Percentiles rank a stretch among this genome's conserved stretches.
phyloP scores from a whole-genome alignment of 768 basidiomycete species.

The Mrakia frigida region DNA sequence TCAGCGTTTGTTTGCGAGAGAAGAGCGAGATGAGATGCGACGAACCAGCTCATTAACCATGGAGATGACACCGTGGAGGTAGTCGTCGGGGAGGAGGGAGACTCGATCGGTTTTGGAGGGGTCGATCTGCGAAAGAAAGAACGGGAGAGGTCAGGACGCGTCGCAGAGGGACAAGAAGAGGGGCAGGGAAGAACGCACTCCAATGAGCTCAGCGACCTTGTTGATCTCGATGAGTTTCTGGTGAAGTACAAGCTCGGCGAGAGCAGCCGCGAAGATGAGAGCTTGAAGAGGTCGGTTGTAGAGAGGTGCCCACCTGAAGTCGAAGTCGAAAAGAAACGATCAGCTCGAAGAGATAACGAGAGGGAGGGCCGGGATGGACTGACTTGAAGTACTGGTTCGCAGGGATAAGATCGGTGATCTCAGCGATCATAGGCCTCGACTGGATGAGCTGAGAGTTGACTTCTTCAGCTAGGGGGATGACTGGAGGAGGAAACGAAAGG shows the following conservation, averaged over 20 bases:
- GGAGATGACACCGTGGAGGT: constrained; percentile 47
- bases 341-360: background rate
- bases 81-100: constrained; percentile 47
- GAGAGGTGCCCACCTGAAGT: constrained; percentile 35
- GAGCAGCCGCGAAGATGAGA: constrained; percentile 41
- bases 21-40: background rate
- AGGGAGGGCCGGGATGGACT: constrained; percentile 8
- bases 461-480: constrained; percentile 18
- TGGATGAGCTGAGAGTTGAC: constrained; percentile 33
- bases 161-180: background rate
- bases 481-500: background rate
- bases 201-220: constrained; percentile 41
- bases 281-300: constrained; percentile 36
- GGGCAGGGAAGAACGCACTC: constrained; percentile 38
- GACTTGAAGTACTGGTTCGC: constrained; percentile 44
- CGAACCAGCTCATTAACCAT: constrained; percentile 39
- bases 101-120: constrained; percentile 40
- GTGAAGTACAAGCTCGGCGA: constrained; percentile 43
- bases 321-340: constrained; percentile 25
- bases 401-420: constrained; percentile 42
- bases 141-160: background rate
- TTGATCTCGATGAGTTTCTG: constrained; percentile 42
- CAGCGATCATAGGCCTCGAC: constrained; percentile 25
- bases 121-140: constrained; percentile 33
- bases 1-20: too few species aligned